Conservation (phyloP, 495 filamentous ascomycete species). For the Daldinia childiae region DNA sequence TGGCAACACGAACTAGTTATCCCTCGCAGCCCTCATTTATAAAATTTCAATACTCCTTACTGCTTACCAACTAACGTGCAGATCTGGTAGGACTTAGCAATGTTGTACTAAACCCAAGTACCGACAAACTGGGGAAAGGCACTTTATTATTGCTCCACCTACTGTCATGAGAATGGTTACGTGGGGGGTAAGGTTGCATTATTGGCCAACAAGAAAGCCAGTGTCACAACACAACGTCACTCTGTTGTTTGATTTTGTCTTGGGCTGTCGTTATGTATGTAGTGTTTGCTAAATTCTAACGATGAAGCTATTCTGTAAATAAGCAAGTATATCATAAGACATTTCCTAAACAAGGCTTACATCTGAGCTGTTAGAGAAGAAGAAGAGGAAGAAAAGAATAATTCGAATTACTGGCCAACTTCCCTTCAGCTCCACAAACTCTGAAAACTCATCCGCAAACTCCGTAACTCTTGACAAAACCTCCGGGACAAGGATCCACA, state of each 20-base stretch:
- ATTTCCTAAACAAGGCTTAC: background rate
- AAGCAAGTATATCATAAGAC: background rate
- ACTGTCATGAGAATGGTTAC: constrained; percentile 8
- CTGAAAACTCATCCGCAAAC: background rate
- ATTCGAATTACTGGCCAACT: background rate
- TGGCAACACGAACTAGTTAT: constrained; percentile 4
- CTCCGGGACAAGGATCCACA: background rate
- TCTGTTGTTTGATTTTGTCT: background rate
- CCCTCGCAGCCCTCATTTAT: constrained; percentile 6
- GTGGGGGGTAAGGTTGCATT: constrained; percentile 6
- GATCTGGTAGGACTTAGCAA: background rate
- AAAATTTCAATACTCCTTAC: constrained; percentile 1
- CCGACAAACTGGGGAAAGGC: constrained; percentile 22
- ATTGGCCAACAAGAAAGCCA: background rate
- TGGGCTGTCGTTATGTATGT: background rate
- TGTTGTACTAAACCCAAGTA: background rate
- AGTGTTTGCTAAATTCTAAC: background rate
- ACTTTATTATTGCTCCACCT: constrained; percentile 18
- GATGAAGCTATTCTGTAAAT: background rate
- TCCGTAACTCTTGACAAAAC: background rate
- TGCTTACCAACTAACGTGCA: constrained; percentile 4
- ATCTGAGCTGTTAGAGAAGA: background rate
- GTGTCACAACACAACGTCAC: background rate
- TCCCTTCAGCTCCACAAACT: background rate
- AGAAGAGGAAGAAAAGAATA: background rate